These are phyloP conservation scores for Coemansia aciculifera DNA, from an alignment of 192 early-diverging fungal species.

Conservation along the genomic window DNA sequence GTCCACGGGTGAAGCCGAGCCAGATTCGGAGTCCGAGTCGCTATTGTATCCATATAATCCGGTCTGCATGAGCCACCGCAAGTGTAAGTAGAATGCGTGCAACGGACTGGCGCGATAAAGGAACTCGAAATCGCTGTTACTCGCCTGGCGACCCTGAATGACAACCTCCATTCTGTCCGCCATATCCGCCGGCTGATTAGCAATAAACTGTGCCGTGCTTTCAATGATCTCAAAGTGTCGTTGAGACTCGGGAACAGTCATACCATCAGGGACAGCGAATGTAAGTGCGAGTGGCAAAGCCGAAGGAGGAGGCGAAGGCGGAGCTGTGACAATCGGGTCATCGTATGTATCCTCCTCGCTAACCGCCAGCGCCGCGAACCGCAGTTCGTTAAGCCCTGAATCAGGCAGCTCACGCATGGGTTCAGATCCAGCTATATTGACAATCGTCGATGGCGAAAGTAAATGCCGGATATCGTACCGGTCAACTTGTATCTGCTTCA, in stretches of 20 bases:
- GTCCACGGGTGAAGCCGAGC: slow-evolving; percentile 1
- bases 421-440: neutral
- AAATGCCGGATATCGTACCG: slow-evolving; percentile 46
- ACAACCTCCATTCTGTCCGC: slow-evolving; percentile 66
- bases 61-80: slow-evolving; percentile 62
- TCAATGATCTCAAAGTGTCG: slow-evolving; percentile 69
- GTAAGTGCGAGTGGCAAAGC: slow-evolving; percentile 3
- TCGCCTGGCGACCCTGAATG: slow-evolving; percentile 72
- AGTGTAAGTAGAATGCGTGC: slow-evolving; percentile 73
- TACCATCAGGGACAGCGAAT: slow-evolving; percentile 29
- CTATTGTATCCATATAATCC: slow-evolving; percentile 58
- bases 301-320: neutral
- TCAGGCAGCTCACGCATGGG: neutral
- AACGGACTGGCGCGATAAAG: slow-evolving; percentile 58
- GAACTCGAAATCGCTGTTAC: slow-evolving; percentile 72
- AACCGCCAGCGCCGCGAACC: slow-evolving; percentile 23
- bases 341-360: slow-evolving; percentile 18
- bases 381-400: slow-evolving; percentile 8
- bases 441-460: neutral
- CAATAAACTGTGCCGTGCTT: slow-evolving; percentile 68
- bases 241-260: slow-evolving; percentile 53
- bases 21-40: slow-evolving; percentile 20
- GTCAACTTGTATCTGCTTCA: slow-evolving; percentile 15
- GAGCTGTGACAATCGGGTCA: neutral
- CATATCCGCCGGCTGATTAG: slow-evolving; percentile 45